Evolutionary conservation across 805 yeast genomes (phyloP), one percentile per base, ranked within the genome.

Genomic region (Candida sithepensis): DNA sequence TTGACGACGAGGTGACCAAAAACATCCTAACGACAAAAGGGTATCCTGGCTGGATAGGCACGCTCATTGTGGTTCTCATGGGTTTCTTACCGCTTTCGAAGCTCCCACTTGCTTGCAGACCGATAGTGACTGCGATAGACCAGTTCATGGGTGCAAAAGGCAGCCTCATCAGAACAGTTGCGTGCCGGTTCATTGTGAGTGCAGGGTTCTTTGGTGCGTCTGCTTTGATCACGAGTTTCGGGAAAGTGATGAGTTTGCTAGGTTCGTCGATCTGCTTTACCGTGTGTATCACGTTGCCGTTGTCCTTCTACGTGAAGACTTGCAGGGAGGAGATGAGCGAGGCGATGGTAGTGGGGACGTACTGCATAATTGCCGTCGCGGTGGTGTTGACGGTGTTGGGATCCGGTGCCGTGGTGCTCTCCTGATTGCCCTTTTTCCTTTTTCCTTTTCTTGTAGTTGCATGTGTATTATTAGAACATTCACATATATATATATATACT

Each of bases 31-130:
- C 53, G 9, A 61, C 69, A 34, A 65, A 73, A 13, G 77, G 79
- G 2, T 78, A 77, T 54, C 83, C 84, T 0, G 10, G 49, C 2
- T 74, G 75, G 73, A 65, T 74, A 5, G 68, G 72, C 40, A 73
- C 74, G 1, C 46, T 77, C 22, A 71, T 90, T 40, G 82, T 90
- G 41, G 73, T 76, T 0, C 68, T 86, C 37, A 85, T 89, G 77
- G 86, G 95, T n/a, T 55, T 88, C 6, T 78, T 90, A 21, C 96
- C 97, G 1, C 64, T 89, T 26, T 88, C 96, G 2, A 90, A 90
- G 59, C 77, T 89, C 1, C 96, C 97, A 0, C 72, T 89, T 37
- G 84, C 84, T 54, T 87, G 91, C 12, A 80, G 89, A 58, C 97
- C 97, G 0, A 81, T 90, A 24, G 78, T 87, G 28, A 74, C 91